Percentiles rank a stretch among this genome's conserved stretches.
phyloP scores from a whole-genome alignment of 129 eudicot species.

The Flaveria bidentis region DNA sequence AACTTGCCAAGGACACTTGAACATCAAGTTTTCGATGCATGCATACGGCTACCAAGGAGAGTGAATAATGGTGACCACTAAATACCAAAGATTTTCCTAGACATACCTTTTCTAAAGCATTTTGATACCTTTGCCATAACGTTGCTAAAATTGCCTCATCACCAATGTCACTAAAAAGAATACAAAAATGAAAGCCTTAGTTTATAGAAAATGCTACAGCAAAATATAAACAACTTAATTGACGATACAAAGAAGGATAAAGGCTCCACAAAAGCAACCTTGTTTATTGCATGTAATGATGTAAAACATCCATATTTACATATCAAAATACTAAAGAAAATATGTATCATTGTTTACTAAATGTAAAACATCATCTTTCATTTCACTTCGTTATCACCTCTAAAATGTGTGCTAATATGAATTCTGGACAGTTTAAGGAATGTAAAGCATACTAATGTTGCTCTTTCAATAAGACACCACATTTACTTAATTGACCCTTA shows the following conservation, averaged over 20 bases:
- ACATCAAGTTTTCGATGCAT: background rate
- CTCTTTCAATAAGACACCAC: background rate
- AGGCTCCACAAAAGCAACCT: conserved; percentile 13
- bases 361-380: conserved; percentile 4
- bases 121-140: conserved; percentile 68
- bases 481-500: background rate
- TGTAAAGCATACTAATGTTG: background rate
- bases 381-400: conserved; percentile 4
- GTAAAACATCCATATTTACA: conserved; percentile 7
- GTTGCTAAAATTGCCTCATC: conserved; percentile 76
- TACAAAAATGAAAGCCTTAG: conserved; percentile 20
- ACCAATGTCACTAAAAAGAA: conserved; percentile 69
- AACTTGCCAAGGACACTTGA: conserved; percentile 8
- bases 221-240: background rate
- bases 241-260: background rate
- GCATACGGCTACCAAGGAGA: background rate
- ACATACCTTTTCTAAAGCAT: conserved; percentile 71
- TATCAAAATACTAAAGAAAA: background rate
- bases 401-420: background rate
- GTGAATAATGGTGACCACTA: conserved; percentile 15
- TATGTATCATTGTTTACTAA: background rate
- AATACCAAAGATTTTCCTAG: conserved; percentile 15
- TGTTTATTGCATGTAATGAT: background rate
- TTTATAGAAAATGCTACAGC: background rate
- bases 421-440: background rate